Conservation (phyloP, 1,284 basidiomycete species). For the Hemileia vastatrix region DNA sequence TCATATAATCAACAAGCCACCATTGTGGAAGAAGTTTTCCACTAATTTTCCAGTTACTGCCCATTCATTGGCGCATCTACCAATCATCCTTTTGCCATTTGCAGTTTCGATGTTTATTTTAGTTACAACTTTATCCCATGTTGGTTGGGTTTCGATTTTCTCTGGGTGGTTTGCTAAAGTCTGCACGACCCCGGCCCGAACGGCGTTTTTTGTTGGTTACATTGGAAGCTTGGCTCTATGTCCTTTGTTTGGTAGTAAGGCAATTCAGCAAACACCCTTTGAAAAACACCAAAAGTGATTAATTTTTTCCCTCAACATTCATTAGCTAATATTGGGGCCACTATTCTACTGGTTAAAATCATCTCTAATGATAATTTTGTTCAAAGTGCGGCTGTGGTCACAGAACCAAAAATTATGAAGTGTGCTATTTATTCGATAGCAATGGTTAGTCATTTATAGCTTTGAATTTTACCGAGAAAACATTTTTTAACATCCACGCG, state of each 20-base stretch:
- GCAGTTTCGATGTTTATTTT: constrained; percentile 93
- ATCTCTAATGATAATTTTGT: constrained; percentile 32
- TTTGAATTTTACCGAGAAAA: too few species aligned
- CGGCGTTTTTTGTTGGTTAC: constrained; percentile 11
- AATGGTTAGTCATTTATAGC: too few species aligned
- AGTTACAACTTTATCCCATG: constrained; percentile 68
- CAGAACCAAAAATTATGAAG: constrained; percentile 1
- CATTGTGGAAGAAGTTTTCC: too few species aligned
- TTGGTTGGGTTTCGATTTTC: constrained; percentile 88
- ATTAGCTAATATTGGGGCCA: constrained; percentile 67
- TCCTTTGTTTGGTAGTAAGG: constrained; percentile 51
- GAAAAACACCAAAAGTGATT: constrained; percentile 65
- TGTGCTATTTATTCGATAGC: constrained; percentile 6
- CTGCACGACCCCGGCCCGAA: constrained; percentile 36
- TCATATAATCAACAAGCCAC: too few species aligned
- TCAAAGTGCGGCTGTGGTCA: neutral
- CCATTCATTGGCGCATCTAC: constrained; percentile 60
- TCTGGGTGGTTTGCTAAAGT: constrained; percentile 56
- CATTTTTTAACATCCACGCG: too few species aligned
- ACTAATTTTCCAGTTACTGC: constrained; percentile 71
- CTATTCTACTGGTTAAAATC: constrained; percentile 69
- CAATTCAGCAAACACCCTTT: constrained; percentile 58
- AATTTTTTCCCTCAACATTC: neutral
- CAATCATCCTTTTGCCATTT: constrained; percentile 75
- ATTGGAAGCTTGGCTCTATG: constrained; percentile 39